Evolutionary conservation across 2,329 filamentous ascomycete species (phyloP), one percentile per base, ranked within the genome.

Genomic region (Bisporella sp.): DNA sequence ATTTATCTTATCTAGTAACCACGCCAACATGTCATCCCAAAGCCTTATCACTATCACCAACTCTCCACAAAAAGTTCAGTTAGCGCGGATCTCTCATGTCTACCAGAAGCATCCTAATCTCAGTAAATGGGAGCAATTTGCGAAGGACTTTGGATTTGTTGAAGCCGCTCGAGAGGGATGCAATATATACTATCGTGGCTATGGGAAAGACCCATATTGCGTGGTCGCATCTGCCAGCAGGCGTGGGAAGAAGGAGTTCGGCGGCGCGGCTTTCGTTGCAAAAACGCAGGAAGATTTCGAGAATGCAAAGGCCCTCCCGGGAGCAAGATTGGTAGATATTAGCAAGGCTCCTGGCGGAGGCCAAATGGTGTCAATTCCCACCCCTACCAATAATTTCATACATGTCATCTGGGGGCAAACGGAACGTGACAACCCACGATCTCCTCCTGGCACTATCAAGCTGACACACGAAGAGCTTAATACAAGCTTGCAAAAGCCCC

Each of bases 121-220:
- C 1, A 51, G 62, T 4, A 54, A 52, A 21, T 60, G 62, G 12
- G 35, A 55, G 12, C 45, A 41, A 5, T 68, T 68, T 33, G 59
- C 62, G 2, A 41, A 50, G 1, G 66, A 66, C 41, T 67, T 68
- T 48, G 66, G 66, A 9, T 59, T 67, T 6, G 49, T 58, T 2
- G 54, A 62, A 47, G 62, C 54, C 5, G 46, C 53, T 35, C 54
- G 56, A 3, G 48, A 53, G 9, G 28, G 46, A 45, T 37, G 44
- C 29, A 41, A 6, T 8, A 45, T 50, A 6, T 54, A 52, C 41
- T 52, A 46, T 31, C 41, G 53, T n/a, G 53, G 53, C 11, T 49
- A 46, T 29, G 53, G 53, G 11, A 46, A 13, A 28, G 46, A 55
- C 12, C 44, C 51, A 28, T 55, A 46, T 39, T 12, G 30, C 6